A percentile compares a stretch with the other conserved stretches of the same genome.
Evolutionary conservation across 768 basidiomycete genomes (phyloP).

Genomic region (Pisolithus orientalis): DNA sequence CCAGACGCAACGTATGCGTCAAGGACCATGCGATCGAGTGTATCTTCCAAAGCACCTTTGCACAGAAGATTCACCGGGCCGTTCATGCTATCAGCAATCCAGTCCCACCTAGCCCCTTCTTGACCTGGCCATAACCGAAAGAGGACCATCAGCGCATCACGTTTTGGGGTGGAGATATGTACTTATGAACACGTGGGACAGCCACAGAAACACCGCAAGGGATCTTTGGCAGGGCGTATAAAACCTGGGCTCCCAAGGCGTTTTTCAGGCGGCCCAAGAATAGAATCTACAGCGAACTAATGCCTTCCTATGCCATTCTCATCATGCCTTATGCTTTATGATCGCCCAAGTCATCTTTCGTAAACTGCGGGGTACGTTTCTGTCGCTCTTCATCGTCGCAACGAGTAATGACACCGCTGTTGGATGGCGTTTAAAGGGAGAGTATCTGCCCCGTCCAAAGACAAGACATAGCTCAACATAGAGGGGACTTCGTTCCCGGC

Average conservation of each 20-base stretch:
- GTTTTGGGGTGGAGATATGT: neutral
- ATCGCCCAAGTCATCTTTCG: neutral
- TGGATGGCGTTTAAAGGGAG: neutral
- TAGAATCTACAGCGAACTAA: neutral
- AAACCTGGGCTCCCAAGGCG: neutral
- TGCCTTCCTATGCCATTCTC: neutral
- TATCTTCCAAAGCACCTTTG: neutral
- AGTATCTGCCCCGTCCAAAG: neutral
- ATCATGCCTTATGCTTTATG: neutral
- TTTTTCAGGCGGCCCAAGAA: neutral
- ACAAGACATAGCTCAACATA: neutral
- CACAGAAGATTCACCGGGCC: neutral
- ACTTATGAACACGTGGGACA: neutral
- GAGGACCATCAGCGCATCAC: neutral
- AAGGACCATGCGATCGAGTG: neutral
- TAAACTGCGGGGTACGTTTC: neutral
- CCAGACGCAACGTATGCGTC: neutral
- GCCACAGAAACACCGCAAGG: neutral
- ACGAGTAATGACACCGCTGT: neutral
- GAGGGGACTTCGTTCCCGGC: neutral
- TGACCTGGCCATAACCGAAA: neutral
- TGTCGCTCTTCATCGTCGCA: neutral
- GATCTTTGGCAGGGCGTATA: neutral
- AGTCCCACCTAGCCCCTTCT: neutral
- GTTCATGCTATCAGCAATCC: neutral